Base-by-base conservation (phyloP, 1,139 yeast genomes). In the Blastobotrys capitulatus region DNA sequence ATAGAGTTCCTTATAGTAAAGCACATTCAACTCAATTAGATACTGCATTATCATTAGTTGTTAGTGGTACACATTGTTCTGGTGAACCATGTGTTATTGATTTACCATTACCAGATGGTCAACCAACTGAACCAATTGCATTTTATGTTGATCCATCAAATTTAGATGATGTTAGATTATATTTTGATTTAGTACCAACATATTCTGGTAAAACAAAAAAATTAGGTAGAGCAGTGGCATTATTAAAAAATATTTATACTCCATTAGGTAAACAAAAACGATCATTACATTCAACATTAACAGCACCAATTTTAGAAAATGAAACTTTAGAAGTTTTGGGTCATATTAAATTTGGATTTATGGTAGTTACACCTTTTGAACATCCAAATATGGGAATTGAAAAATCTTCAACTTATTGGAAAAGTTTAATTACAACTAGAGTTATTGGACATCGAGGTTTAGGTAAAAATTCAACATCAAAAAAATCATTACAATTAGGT, bases 361-460 rank as follows among this genome's bases (percentile, higher is more conserved):
- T 86, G 63, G 71, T 83, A 46, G 84, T 87, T 5, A 80, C 77
- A 8, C 83, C 97, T 0, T 90, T 90, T 63, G 65, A 65, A 36
- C 96, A 90, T 63, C 80, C 83, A 9, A 76, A 79, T 32, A 80
- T 86, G 82, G 77, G 78, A 8, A 69, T 86, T 22, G 79, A 78
- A 43, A 77, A 86, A 60, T 79, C 90, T 1, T 86, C 87, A 50
- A 85, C 95, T 1, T 90, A 89, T 67, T 92, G 97, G 97, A 87
- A 86, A 63, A 88, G 92, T 36, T 72, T 88, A 53, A 90, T 85
- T 4, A 80, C 94, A 0, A 87, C 97, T 1, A 76, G 96, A 55
- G 96, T 92, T 35, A 92, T 92, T 69, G 98, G 98, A 1, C 98
- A 92, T 64, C 80, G 98, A 61, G 98, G 98, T 7, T 73, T 89